A percentile compares a stretch with the other conserved stretches of the same genome.
These are phyloP conservation scores for Diophrys sp. DNA, from an alignment of 73 alveolate genomes.

Conservation along the genomic window DNA sequence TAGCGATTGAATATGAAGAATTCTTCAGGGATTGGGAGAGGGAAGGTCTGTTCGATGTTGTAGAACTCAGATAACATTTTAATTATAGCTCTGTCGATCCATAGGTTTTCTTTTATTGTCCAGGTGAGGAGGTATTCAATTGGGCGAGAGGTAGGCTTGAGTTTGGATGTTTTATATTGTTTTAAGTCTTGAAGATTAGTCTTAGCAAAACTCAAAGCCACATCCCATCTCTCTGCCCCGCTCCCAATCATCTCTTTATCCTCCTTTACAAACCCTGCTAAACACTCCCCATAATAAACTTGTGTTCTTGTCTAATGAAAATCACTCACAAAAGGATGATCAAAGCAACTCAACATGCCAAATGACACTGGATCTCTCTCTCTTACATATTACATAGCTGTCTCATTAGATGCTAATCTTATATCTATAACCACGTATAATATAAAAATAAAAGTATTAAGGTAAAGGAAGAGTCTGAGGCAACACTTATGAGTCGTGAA, in stretches of 20 bases:
- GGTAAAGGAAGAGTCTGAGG: too few relatives aligned
- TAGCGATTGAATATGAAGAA: too few relatives aligned
- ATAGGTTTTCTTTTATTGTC: neutral
- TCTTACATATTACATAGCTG: neutral
- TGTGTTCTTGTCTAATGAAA: neutral
- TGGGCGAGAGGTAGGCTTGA: neutral
- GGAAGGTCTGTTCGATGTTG: neutral
- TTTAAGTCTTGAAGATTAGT: neutral
- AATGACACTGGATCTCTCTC: neutral
- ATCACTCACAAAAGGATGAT: neutral
- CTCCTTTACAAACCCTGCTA: neutral
- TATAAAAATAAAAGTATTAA: too few relatives aligned
- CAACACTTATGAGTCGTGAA: too few relatives aligned
- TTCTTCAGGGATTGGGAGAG: constrained; percentile 12
- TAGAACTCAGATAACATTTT: neutral
- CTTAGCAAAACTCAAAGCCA: neutral
- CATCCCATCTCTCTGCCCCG: neutral
- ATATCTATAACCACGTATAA: neutral
- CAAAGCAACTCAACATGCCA: neutral
- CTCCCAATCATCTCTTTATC: neutral
- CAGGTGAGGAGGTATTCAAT: neutral
- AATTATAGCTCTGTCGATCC: neutral
- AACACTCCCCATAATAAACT: neutral
- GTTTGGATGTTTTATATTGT: neutral
- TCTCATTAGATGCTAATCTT: neutral